Conservation (phyloP, 805 yeast genomes). For the Saccharomyces mikatae region DNA sequence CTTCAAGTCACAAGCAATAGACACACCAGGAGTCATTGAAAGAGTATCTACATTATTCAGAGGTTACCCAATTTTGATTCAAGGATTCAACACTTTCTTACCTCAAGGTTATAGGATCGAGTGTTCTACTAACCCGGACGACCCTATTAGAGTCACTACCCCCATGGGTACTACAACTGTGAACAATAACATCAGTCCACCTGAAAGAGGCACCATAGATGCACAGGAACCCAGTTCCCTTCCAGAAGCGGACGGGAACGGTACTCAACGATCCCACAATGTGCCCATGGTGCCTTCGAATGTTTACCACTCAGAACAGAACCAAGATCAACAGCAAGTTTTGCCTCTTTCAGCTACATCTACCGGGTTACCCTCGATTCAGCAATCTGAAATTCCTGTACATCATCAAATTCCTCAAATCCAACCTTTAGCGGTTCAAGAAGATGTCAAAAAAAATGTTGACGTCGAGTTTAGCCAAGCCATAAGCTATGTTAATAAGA, state of each 20-base stretch:
- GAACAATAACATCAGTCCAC: background rate
- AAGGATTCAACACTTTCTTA: constrained; percentile 93
- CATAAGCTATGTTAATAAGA: constrained; percentile 89
- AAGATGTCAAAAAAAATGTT: constrained; percentile 28
- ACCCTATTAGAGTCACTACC: constrained; percentile 90
- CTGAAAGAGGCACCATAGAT: background rate
- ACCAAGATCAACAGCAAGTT: background rate
- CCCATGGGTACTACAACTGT: constrained; percentile 56
- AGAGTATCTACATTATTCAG: constrained; percentile 84
- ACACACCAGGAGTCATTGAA: constrained; percentile 97
- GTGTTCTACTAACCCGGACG: constrained; percentile 81
- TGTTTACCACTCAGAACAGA: background rate
- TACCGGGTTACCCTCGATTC: background rate
- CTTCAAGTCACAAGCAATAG: constrained; percentile 90
- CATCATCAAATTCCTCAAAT: constrained; percentile 2
- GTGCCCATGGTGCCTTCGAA: background rate
- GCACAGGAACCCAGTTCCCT: background rate
- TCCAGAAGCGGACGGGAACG: background rate
- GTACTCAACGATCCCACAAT: background rate
- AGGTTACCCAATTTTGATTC: constrained; percentile 89
- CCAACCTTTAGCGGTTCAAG: constrained; percentile 3
- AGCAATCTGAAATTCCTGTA: constrained; percentile 4
- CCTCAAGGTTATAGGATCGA: constrained; percentile 95
- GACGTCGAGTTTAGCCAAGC: constrained; percentile 97
- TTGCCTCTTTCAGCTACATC: background rate